Base-by-base conservation (phyloP, 148 eudicot species). In the Heliosperma pusillum region DNA sequence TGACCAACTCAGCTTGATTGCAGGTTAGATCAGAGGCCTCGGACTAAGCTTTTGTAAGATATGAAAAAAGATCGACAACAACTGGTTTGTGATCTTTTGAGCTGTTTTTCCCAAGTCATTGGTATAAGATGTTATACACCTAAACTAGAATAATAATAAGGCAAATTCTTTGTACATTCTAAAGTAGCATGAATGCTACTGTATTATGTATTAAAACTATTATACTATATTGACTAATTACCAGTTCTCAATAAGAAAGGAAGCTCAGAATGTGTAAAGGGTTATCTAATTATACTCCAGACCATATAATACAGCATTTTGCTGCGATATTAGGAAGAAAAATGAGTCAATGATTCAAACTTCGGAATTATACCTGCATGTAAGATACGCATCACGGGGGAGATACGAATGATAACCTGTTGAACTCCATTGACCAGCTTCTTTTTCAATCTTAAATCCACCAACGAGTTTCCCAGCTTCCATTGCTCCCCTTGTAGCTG, bases 361-460 rank as follows among this genome's bases (percentile, higher is more conserved):
- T 0, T 40, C 5, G 26, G 44, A 29, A 57, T 2, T 52, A 52
- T 73, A 91, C 98, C 98, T 85, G 97, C 98, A 94, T 22, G 96
- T 90, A 78, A 90, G 87, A 76, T 94, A 91, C 33, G 86, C 82
- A 45, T 89, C 88, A 27, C 80, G 47, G 76, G 96, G 92, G 57
- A 94, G 84, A 74, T 91, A 94, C 0, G 97, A 91, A 83, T 94
- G 98, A 68, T 80, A 77, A 77, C 88, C 87, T 1, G 96, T 73
- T 50, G 97, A 80, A 7, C 93, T 84, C 98, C 98, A 94, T 82
- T 94, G 87, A 15, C 89, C 91, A 71, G 98, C 98, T 85, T 94
- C 98, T 82, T 81, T 91, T 33, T 87, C 88, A 20, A 90, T 94
- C 92, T 94, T 94, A 79, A 91, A 90, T 52, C 97, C 98, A 62